Percentiles rank a stretch among this genome's conserved stretches.
Evolutionary conservation across 1,284 basidiomycete species (phyloP).

Genomic region (Trametes versicolor): DNA sequence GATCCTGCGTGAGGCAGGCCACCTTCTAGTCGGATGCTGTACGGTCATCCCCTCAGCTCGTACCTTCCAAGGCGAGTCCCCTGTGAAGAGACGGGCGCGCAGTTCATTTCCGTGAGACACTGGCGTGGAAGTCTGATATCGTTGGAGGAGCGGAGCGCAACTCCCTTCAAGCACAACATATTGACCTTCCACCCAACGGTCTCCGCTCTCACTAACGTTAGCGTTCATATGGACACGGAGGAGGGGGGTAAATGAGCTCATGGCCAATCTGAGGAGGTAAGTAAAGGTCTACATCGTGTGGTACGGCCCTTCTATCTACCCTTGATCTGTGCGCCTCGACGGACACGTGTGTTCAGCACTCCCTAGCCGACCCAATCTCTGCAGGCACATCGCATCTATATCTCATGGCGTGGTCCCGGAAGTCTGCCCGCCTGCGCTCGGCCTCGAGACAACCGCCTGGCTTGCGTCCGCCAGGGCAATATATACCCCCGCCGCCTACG

Average conservation of each 20-base stretch:
- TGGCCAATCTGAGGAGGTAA: constrained; percentile 2
- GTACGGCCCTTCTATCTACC: constrained; percentile 20
- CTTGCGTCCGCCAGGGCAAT: constrained; percentile 32
- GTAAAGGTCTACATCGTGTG: constrained; percentile 5
- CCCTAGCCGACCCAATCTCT: constrained; percentile 31
- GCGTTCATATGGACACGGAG: background rate
- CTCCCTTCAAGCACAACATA: background rate
- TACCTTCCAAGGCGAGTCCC: constrained; percentile 13
- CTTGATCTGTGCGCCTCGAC: constrained; percentile 28
- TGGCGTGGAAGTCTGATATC: constrained; percentile 19
- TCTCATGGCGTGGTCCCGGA: constrained; percentile 31
- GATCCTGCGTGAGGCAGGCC: constrained; percentile 8
- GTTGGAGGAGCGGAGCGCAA: background rate
- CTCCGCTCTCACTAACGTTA: background rate
- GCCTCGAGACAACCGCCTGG: constrained; percentile 46
- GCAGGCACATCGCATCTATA: constrained; percentile 37
- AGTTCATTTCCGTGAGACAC: constrained; percentile 34
- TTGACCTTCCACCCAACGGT: background rate
- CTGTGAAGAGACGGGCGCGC: constrained; percentile 18
- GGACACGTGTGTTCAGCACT: constrained; percentile 41
- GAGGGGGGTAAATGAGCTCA: background rate
- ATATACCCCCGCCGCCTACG: constrained; percentile 36
- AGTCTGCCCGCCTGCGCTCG: constrained; percentile 37
- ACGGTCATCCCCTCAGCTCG: constrained; percentile 1
- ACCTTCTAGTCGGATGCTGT: constrained; percentile 16